phyloP scores from a whole-genome alignment of 192 early-diverging fungal genomes.

The Coemansia sp. region DNA sequence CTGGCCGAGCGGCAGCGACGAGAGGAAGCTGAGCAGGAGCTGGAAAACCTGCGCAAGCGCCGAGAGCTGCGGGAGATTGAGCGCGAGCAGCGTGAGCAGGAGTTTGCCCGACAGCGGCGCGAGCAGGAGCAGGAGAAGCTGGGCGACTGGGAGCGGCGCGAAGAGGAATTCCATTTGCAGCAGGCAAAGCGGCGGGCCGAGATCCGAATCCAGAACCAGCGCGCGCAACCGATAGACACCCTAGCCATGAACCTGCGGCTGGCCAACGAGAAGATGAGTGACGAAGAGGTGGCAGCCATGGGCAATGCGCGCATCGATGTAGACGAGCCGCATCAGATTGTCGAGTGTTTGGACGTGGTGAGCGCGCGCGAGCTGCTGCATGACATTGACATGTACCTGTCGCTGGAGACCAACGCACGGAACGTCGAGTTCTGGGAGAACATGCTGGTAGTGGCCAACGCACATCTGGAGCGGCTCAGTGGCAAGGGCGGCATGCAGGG shows the following conservation, averaged over 20 bases:
- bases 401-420: constrained; percentile 70
- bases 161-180: constrained; percentile 89
- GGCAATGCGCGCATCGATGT: constrained; percentile 66
- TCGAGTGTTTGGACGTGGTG: constrained; percentile 57
- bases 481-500: neutral
- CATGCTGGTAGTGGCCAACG: constrained; percentile 77
- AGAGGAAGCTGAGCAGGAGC: constrained; percentile 66
- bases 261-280: constrained; percentile 64
- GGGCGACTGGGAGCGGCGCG: constrained; percentile 93
- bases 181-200: constrained; percentile 90
- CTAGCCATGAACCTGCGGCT: constrained; percentile 86
- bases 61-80: constrained; percentile 81
- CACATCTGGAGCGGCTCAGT: constrained; percentile 47
- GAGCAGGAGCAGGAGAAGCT: constrained; percentile 82
- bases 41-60: constrained; percentile 76
- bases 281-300: constrained; percentile 68
- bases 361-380: constrained; percentile 77
- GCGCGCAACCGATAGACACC: constrained; percentile 90
- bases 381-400: constrained; percentile 86
- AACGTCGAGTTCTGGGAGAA: constrained; percentile 83
- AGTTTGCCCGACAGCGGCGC: constrained; percentile 66
- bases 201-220: constrained; percentile 81
- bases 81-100: constrained; percentile 74
- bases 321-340: constrained; percentile 81
- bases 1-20: constrained; percentile 53